Evolutionary conservation across 768 basidiomycete genomes (phyloP), one percentile per base, ranked within the genome.

Genomic region (Suillus weaverae): DNA sequence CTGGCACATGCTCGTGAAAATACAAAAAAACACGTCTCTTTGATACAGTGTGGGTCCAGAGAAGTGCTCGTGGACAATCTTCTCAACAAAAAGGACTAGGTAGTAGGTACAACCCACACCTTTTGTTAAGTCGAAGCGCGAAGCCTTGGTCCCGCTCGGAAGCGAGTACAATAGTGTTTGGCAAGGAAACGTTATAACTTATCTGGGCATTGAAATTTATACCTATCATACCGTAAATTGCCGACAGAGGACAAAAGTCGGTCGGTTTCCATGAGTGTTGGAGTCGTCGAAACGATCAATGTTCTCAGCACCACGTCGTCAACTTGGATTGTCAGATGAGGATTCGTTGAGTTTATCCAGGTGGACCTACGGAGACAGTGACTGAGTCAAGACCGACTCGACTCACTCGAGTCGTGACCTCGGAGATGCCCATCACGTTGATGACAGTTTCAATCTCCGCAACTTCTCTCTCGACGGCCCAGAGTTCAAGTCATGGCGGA

Each of bases 41-140:
- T 41, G 57, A 41, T 59, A 59, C 57, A 59, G 39, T 59, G 57
- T 59, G 30, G 57, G 57, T 59, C 57, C 57, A 59, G 18, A 59
- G 56, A 59, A 18, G 57, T 30, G 39, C 57, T 59, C 18, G 14
- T 13, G 26, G 18, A 26, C 5, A 26, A 26, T 20, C 26, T 39
- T 39, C 16, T 30, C 38, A 57, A 39, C 56, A 32, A 57, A 41
- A 59, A 41, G 18, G 38, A 26, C 26, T 26, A 26, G 26, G 26
- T 20, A 18, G 8, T 14, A 53, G 22, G 26, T 5, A 30, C 10
- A 39, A 39, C 38, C 26, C 57, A 11, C 18, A 41, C 26, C 38
- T 39, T 59, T 51, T 26, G n/a, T 41, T 30, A 39, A 59, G 38
- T 32, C 39, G 18, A 30, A 39, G 2, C 10, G 26, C 7, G 26